Evolutionary conservation across 331 rosid genomes (phyloP).

Genomic region (Rhamnella rubrinervis): DNA sequence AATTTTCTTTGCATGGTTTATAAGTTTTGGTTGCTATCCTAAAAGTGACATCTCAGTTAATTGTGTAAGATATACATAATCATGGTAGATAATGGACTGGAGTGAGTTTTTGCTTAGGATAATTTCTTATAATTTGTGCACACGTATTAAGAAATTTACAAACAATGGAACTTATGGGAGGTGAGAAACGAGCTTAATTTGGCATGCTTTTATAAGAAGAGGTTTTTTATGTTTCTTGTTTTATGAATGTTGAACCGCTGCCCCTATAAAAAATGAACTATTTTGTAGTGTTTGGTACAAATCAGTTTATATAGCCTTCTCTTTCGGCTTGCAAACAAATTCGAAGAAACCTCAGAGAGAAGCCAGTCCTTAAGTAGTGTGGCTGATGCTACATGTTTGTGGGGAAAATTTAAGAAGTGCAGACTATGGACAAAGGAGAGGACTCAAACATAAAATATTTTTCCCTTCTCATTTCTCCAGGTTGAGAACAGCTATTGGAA

Average conservation of each 20-base stretch:
- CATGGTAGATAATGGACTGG: conserved; percentile 5
- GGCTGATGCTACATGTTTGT: no score
- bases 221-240: not conserved
- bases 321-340: not conserved
- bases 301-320: no score
- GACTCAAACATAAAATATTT: no score
- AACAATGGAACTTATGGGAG: not conserved
- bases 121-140: not conserved
- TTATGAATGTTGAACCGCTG: not conserved
- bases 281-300: not conserved
- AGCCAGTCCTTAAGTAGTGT: no score
- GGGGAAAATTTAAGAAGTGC: no score
- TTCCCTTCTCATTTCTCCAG: no score
- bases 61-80: conserved; percentile 10
- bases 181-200: not conserved
- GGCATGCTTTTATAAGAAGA: not conserved
- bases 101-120: not conserved
- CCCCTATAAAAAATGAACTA: not conserved
- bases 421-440: no score
- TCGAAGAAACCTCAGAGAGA: not conserved
- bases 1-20: conserved; percentile 12
- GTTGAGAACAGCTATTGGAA: no score
- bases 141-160: conserved; percentile 4
- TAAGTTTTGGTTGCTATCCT: conserved; percentile 6
- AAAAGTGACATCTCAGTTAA: not conserved